These are phyloP conservation scores for Penicillium oxalicum DNA, from an alignment of 2,329 filamentous ascomycete species.

Conservation along the genomic window DNA sequence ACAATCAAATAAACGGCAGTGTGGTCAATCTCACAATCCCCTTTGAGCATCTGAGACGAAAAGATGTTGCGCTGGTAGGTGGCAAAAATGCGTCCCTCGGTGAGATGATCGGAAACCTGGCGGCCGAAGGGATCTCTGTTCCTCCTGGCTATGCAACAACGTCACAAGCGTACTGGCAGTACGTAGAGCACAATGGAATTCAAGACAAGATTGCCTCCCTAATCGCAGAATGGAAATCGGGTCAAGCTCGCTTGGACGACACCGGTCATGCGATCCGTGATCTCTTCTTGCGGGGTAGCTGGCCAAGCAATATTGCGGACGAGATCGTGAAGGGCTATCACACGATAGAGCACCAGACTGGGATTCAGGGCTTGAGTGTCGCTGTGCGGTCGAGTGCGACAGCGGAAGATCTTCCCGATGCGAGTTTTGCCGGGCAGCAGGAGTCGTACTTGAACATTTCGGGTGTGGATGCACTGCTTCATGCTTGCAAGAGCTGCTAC, in stretches of 20 bases:
- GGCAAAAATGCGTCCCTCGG: conserved; percentile 38
- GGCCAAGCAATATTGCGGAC: conserved; percentile 24
- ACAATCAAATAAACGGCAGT: no score
- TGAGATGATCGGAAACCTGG: conserved; percentile 34
- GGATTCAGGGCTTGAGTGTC: conserved; percentile 25
- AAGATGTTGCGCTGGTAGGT: conserved; percentile 28
- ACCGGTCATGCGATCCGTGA: neutral
- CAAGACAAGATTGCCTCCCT: conserved; percentile 20
- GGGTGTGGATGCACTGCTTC: conserved; percentile 26
- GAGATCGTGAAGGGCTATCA: conserved; percentile 28
- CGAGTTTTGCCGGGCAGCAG: conserved; percentile 38
- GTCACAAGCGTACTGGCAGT: conserved; percentile 31
- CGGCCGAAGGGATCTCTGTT: conserved; percentile 25
- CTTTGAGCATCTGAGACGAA: neutral
- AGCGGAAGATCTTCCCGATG: conserved; percentile 37
- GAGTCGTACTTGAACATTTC: conserved; percentile 36
- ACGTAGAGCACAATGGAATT: conserved; percentile 30
- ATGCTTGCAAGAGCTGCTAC: conserved; percentile 35
- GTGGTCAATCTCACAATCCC: no score
- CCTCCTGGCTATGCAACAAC: conserved; percentile 35
- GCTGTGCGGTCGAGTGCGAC: conserved; percentile 38
- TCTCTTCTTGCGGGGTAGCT: conserved; percentile 5
- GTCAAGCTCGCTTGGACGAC: neutral
- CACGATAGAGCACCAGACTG: conserved; percentile 19
- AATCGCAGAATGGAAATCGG: neutral